A percentile compares a stretch with the other conserved stretches of the same genome.
Evolutionary conservation across 352 stramenopile genomes (phyloP).

Genomic region (Globisporangium spiculum): DNA sequence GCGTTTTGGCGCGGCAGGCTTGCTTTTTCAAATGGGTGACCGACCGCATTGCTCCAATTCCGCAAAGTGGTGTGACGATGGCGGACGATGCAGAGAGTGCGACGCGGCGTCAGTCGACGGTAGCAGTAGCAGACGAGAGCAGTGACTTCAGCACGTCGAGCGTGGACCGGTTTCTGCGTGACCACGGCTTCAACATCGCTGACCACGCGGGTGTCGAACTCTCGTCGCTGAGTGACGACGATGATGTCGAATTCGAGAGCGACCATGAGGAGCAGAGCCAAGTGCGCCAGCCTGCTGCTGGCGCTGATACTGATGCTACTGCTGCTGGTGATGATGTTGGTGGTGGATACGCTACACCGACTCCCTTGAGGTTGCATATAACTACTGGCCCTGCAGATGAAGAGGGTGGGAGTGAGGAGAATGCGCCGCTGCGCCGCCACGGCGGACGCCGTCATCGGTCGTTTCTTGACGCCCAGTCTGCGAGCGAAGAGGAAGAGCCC

Average conservation of each 20-base stretch:
- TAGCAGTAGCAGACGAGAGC: conserved; percentile 8
- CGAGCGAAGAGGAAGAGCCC: conserved; percentile 25
- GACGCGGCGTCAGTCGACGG: conserved; percentile 10
- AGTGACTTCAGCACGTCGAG: conserved; percentile 60
- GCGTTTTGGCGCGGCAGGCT: neutral
- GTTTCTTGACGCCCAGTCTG: conserved; percentile 16
- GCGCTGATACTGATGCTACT: too few relatives aligned
- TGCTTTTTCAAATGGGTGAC: conserved; percentile 13
- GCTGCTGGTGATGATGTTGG: neutral
- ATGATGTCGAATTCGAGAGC: conserved; percentile 27
- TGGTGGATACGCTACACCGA: too few relatives aligned
- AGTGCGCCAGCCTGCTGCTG: neutral
- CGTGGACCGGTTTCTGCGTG: conserved; percentile 76
- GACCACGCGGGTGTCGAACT: conserved; percentile 27
- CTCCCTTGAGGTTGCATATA: neutral
- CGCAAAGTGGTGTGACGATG: conserved; percentile 14
- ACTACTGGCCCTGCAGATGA: neutral
- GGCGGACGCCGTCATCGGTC: neutral
- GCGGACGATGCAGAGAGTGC: conserved; percentile 20
- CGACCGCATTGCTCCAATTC: neutral
- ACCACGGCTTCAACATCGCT: conserved; percentile 66
- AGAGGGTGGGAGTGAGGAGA: neutral
- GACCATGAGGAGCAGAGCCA: conserved; percentile 9
- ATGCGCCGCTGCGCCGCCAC: neutral
- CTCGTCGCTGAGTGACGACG: conserved; percentile 31